Evolutionary conservation across 1,139 yeast genomes (phyloP).

Genomic region (Yamadazyma buinensis): DNA sequence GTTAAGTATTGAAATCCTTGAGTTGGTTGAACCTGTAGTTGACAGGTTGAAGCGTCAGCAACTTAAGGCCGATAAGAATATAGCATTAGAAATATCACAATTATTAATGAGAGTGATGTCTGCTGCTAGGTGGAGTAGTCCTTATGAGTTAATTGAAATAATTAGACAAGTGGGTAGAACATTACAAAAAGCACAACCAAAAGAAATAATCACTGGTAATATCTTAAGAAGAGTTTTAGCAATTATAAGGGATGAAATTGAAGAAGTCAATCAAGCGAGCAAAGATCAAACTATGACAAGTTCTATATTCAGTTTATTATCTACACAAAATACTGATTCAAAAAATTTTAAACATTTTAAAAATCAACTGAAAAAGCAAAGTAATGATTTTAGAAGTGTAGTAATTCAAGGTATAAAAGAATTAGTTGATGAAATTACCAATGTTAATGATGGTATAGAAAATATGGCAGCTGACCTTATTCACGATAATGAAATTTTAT

Average conservation of each 20-base stretch:
- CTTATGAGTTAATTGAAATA: slow-evolving; percentile 66
- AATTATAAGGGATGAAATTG: slow-evolving; percentile 82
- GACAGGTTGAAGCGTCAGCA: slow-evolving; percentile 66
- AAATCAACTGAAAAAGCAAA: slow-evolving; percentile 27
- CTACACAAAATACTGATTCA: slow-evolving; percentile 41
- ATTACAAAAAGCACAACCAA: slow-evolving; percentile 63
- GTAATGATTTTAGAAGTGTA: slow-evolving; percentile 74
- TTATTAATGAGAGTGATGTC: slow-evolving; percentile 85
- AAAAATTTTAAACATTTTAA: neutral
- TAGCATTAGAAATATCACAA: slow-evolving; percentile 86
- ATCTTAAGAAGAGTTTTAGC: slow-evolving; percentile 88
- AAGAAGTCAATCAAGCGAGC: slow-evolving; percentile 32
- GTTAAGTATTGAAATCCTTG: slow-evolving; percentile 33
- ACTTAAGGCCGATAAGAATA: slow-evolving; percentile 65
- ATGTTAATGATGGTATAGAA: slow-evolving; percentile 87
- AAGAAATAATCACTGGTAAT: slow-evolving; percentile 86
- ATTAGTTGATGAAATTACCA: slow-evolving; percentile 85
- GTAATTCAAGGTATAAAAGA: slow-evolving; percentile 94
- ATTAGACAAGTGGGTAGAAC: slow-evolving; percentile 63
- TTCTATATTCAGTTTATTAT: slow-evolving; percentile 83
- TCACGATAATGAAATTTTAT: slow-evolving; percentile 87
- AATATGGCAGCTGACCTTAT: slow-evolving; percentile 88
- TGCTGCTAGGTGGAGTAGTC: slow-evolving; percentile 80
- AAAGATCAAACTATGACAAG: slow-evolving; percentile 54
- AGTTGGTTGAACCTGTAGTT: slow-evolving; percentile 39